Evolutionary conservation across 805 yeast species (phyloP), one percentile per base, ranked within the genome.

Genomic region (Saturnispora serradocipensis): DNA sequence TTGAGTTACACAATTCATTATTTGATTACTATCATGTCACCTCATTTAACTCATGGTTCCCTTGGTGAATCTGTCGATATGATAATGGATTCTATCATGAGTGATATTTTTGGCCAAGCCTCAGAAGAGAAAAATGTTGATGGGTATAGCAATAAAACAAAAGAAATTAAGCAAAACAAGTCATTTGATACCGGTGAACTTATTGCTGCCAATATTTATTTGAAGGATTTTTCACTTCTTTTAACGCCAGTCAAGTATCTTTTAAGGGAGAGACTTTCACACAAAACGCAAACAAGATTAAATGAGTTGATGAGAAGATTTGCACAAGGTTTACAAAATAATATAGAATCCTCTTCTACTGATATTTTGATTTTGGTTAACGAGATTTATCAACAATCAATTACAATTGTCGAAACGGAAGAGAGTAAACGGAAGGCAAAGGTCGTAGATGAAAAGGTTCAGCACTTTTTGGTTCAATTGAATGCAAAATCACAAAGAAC

Each of bases 111-210:
- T 66, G 99, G 99, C 24, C 77, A 84, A 9, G 86, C 96, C 3
- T 95, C 96, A 35, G 85, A 84, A 62, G 98, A 93, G 61, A 91
- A 93, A 64, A 98, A 93, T 57, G 90, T 93, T 5, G 97, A 89
- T 55, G 96, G 89, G 18, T 91, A 93, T 61, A 78, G 78, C 49
- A 82, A 87, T 30, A 81, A 83, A 55, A 86, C 89, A 81, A 86
- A 85, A 59, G 99, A 91, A 71, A 91, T 93, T 35, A 90, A 88
- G 64, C 83, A 81, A 57, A 88, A 87, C 62, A 88, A 88, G 68
- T 84, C 96, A 72, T 86, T 72, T 62, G 98, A 93, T 59, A 80
- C 93, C 5, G 95, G 84, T 27, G 96, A 90, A 67, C 70, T 88
- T 18, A 62, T 91, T 45, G 77, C 96, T 0, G 67, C 80, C 15